Percentiles rank a stretch among this genome's conserved stretches.
These are phyloP conservation scores for Salvia miltiorrhiza DNA, from an alignment of 257 asterid species.

Conservation along the genomic window DNA sequence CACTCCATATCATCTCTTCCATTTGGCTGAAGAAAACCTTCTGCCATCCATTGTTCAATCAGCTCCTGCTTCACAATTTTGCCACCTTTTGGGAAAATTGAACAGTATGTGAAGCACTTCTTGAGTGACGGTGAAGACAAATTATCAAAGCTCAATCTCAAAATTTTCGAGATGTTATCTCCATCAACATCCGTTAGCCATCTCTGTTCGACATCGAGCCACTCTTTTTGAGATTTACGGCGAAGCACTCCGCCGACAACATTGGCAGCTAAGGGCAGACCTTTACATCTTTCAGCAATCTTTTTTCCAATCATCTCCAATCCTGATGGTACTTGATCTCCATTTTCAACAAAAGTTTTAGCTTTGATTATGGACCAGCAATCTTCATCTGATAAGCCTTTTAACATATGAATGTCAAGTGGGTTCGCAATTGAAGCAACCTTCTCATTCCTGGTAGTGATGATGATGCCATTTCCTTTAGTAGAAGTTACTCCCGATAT, in stretches of 20 bases:
- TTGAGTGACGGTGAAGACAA: neutral
- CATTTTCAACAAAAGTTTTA: neutral
- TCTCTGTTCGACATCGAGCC: neutral
- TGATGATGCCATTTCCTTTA: constrained; percentile 8
- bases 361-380: constrained; percentile 10
- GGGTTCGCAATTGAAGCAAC: neutral
- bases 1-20: neutral
- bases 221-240: neutral
- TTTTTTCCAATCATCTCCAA: neutral
- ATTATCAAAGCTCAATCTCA: neutral
- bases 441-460: constrained; percentile 6
- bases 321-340: neutral
- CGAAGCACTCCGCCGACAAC: neutral
- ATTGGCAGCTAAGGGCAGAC: neutral
- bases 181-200: neutral
- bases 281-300: neutral
- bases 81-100: neutral
- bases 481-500: constrained; percentile 3
- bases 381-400: constrained; percentile 14
- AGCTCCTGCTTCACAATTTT: neutral
- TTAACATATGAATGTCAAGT: neutral
- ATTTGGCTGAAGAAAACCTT: neutral
- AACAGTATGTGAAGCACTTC: neutral
- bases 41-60: neutral
- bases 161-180: neutral